Evolutionary conservation across 2,329 filamentous ascomycete genomes (phyloP).

Genomic region (Ceratocystis destructans): DNA sequence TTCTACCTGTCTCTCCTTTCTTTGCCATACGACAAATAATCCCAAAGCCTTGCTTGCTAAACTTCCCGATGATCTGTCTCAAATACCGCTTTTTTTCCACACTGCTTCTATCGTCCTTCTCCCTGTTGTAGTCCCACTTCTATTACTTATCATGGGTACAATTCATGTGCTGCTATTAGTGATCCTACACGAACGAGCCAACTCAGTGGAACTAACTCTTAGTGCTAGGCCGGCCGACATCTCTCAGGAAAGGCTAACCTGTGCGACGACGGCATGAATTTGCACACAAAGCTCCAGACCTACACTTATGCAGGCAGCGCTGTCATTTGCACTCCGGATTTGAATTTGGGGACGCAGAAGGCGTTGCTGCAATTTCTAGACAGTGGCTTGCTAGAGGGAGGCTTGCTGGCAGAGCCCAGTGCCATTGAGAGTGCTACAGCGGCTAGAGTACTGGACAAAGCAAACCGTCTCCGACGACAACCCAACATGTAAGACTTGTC

Average conservation of each 20-base stretch:
- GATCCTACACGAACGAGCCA: constrained; percentile 1
- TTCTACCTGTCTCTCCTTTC: not conserved
- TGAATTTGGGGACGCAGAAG: not conserved
- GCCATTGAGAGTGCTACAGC: not conserved
- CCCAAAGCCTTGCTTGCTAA: not conserved
- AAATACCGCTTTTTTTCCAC: not conserved
- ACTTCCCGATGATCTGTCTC: not conserved
- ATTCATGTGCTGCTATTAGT: not conserved
- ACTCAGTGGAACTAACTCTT: not conserved
- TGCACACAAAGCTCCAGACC: not conserved
- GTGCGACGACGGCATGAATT: not conserved
- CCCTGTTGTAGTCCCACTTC: not conserved
- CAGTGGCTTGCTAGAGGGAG: too few species aligned
- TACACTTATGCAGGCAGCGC: not conserved
- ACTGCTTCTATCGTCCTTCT: not conserved
- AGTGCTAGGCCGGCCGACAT: not conserved
- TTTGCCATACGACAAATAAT: not conserved
- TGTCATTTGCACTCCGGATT: not conserved
- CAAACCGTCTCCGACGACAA: not conserved
- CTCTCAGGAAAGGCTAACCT: not conserved
- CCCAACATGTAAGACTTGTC: not conserved
- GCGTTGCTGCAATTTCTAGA: not conserved
- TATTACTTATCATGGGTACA: not conserved
- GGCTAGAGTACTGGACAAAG: not conserved
- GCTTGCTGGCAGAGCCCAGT: too few species aligned